phyloP scores from a whole-genome alignment of 1,139 yeast species.

The Hanseniaspora uvarum region DNA sequence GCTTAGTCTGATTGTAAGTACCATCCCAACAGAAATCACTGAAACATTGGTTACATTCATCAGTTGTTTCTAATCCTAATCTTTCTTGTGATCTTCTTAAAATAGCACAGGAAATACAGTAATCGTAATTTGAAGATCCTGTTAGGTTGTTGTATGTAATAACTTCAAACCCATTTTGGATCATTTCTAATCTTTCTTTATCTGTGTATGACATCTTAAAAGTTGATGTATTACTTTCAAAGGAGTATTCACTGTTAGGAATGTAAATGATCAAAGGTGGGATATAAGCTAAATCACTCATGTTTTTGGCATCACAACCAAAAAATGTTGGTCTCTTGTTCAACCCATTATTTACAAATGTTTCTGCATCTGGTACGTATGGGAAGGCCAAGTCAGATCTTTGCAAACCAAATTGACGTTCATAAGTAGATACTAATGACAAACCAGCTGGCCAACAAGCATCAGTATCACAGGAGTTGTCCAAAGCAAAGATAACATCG shows the following conservation, averaged over 20 bases:
- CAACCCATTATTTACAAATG: slow-evolving; percentile 53
- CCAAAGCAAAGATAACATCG: slow-evolving; percentile 74
- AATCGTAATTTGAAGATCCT: slow-evolving; percentile 59
- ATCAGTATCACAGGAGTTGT: slow-evolving; percentile 71
- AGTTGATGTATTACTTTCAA: slow-evolving; percentile 25
- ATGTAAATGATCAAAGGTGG: slow-evolving; percentile 74
- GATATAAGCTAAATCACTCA: slow-evolving; percentile 42
- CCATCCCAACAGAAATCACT: slow-evolving; percentile 79
- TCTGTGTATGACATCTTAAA: neutral
- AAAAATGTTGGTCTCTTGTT: slow-evolving; percentile 63
- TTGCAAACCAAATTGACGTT: slow-evolving; percentile 55
- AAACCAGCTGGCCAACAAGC: slow-evolving; percentile 69
- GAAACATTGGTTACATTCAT: slow-evolving; percentile 67
- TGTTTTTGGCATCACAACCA: slow-evolving; percentile 68
- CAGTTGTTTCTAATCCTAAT: slow-evolving; percentile 49
- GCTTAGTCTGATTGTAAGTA: slow-evolving; percentile 24
- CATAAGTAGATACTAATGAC: slow-evolving; percentile 53
- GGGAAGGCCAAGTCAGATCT: slow-evolving; percentile 68
- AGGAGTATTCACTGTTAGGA: slow-evolving; percentile 67
- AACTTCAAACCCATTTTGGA: slow-evolving; percentile 31
- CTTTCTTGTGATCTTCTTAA: slow-evolving; percentile 75
- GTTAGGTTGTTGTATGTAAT: slow-evolving; percentile 66
- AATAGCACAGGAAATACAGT: slow-evolving; percentile 84
- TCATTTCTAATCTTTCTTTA: neutral
- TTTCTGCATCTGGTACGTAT: slow-evolving; percentile 64